Conservation (phyloP, 2,329 filamentous ascomycete genomes). For the Fonsecaea pedrosoi region DNA sequence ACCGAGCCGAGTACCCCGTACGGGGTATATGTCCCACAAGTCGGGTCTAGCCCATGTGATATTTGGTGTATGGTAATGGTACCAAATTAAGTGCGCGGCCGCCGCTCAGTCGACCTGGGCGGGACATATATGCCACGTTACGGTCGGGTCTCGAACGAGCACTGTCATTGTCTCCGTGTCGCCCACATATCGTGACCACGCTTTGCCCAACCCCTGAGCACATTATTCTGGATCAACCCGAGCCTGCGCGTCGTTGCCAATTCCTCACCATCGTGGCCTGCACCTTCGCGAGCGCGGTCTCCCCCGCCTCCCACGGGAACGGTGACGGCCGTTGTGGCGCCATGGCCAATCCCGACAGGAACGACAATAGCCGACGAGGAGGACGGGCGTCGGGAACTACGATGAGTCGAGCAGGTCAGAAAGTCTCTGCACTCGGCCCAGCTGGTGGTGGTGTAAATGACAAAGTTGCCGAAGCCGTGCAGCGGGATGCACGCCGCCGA, state of each 20-base stretch:
- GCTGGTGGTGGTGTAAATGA: slow-evolving; percentile 32
- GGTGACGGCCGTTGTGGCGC: too few species aligned
- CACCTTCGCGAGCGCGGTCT: not conserved
- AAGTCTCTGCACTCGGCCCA: slow-evolving; percentile 30
- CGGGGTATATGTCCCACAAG: too few species aligned
- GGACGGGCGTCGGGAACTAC: slow-evolving; percentile 17
- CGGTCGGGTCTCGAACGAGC: too few species aligned
- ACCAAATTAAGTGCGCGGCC: too few species aligned
- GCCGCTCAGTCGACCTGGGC: too few species aligned
- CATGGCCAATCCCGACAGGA: not conserved
- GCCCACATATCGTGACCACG: not conserved
- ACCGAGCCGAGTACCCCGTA: too few species aligned
- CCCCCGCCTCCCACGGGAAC: not conserved
- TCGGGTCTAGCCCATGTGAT: too few species aligned
- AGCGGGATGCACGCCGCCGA: slow-evolving; percentile 31
- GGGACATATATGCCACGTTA: too few species aligned
- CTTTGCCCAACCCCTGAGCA: not conserved
- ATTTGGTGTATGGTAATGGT: too few species aligned
- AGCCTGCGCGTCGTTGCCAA: not conserved
- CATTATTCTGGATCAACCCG: not conserved
- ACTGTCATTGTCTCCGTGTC: not conserved
- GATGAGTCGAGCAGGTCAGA: slow-evolving; percentile 13
- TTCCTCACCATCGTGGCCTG: not conserved
- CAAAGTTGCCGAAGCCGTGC: slow-evolving; percentile 31
- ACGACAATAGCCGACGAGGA: not conserved